A percentile compares a stretch with the other conserved stretches of the same genome.
These are phyloP conservation scores for Hygrophorus pudorinus DNA, from an alignment of 768 basidiomycete species.

Conservation along the genomic window DNA sequence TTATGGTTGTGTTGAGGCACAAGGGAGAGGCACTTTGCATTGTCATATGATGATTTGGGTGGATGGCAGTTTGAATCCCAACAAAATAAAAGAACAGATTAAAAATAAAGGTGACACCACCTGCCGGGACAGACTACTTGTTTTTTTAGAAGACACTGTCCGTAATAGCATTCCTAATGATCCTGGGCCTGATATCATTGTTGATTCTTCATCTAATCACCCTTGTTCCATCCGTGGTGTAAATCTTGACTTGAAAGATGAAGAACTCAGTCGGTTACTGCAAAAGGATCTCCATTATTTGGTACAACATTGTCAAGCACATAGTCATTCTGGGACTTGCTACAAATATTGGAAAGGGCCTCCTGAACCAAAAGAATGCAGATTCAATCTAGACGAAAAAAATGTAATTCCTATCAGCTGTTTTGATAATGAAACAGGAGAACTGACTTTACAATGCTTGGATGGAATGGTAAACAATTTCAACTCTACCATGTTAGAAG, in stretches of 20 bases:
- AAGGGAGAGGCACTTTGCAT: no score
- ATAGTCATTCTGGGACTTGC: slow-evolving; percentile 24
- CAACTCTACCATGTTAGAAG: no score
- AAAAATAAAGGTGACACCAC: slow-evolving; percentile 5
- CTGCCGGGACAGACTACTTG: slow-evolving; percentile 14
- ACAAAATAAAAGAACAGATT: slow-evolving; percentile 15
- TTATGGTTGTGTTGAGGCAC: no score
- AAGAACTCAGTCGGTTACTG: not conserved
- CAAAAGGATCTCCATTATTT: slow-evolving; percentile 18
- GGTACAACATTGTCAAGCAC: slow-evolving; percentile 18
- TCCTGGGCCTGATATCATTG: not conserved
- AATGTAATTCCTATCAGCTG: slow-evolving; percentile 10
- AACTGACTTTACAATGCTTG: slow-evolving; percentile 22
- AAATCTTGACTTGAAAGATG: not conserved
- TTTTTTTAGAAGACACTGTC: slow-evolving; percentile 18
- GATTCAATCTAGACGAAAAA: slow-evolving; percentile 20
- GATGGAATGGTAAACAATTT: slow-evolving; percentile 36
- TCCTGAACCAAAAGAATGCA: slow-evolving; percentile 18
- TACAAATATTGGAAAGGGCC: no score
- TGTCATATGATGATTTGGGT: no score
- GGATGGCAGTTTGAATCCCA: slow-evolving; percentile 19
- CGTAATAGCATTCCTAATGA: slow-evolving; percentile 15
- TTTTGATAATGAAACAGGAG: no score
- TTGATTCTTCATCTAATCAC: slow-evolving; percentile 10
- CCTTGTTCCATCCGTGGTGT: slow-evolving; percentile 13